Base-by-base conservation (phyloP, 352 stramenopile genomes). In the Phytophthora sansomeana region DNA sequence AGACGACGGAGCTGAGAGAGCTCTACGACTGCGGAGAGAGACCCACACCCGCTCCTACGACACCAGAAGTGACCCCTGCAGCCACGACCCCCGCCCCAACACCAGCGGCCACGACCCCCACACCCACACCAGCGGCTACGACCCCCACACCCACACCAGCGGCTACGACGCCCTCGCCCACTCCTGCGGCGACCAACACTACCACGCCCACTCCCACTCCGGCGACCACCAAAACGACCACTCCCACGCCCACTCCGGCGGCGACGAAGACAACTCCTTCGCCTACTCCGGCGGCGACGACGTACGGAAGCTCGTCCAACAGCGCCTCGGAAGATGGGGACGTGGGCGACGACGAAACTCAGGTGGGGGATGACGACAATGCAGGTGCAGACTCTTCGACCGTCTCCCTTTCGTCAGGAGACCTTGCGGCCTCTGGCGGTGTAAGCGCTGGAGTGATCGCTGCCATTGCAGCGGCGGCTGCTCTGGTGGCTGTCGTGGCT, bases 21-120 rank as follows among this genome's bases (percentile, higher is more conserved):
- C 63, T 81, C 8, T 76, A 71, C 57, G 60, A 70, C n/a, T 81
- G 73, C 16, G 69, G 61, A 3, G 67, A 74, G 2, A 49, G 6
- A 24, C 70, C 74, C 4, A 79, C 70, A 29, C 74, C 74, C 3
- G 69, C 70, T 5, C 62, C 64, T 0, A 78, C 74, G 11, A 65
- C 68, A 9, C 60, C 67, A 1, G 3, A 65, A 11, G 61, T 63
- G n/a, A 72, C 63, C 4, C 57, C 71, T 4, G 60, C 71, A 3
- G 48, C 63, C 4, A 57, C 67, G 3, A 66, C 66, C 0, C 54
- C 65, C 10, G 58, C 67, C 4, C 61, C 72, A 0, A 61, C 17
- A 7, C 48, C 62, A 1, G 67, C 67, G 0, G 41, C 60, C 0
- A 43, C 60, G 4, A 29, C 65, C n/a, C 57, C 67, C 6, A 68